These are phyloP conservation scores for Panaeolus cyanescens DNA, from an alignment of 768 basidiomycete species.

Conservation along the genomic window DNA sequence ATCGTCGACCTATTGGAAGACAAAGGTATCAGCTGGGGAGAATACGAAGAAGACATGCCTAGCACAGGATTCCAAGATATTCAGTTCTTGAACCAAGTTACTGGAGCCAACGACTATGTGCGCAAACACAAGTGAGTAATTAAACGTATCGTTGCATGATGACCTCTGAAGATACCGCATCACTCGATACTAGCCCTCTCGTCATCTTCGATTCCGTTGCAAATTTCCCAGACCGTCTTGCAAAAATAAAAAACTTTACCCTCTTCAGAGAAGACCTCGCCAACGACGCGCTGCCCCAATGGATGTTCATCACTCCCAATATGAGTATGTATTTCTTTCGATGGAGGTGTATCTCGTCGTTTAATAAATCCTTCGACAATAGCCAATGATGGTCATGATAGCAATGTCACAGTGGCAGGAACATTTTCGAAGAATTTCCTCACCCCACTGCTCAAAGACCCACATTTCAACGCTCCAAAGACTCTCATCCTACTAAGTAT, in stretches of 20 bases:
- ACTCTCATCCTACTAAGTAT: conserved; percentile 57
- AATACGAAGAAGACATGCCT: conserved; percentile 64
- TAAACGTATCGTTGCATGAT: background rate
- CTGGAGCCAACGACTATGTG: conserved; percentile 28
- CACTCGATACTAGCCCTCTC: conserved; percentile 31
- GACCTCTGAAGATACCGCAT: background rate
- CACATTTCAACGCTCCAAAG: conserved; percentile 51
- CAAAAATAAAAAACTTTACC: conserved; percentile 59
- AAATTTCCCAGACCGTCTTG: conserved; percentile 37
- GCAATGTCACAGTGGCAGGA: conserved; percentile 47
- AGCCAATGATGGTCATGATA: conserved; percentile 64
- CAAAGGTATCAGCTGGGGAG: conserved; percentile 58
- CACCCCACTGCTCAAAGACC: conserved; percentile 48
- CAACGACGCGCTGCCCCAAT: conserved; percentile 53
- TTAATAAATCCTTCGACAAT: background rate
- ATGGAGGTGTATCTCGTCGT: background rate
- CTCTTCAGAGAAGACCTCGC: conserved; percentile 59
- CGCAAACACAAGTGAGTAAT: conserved; percentile 32
- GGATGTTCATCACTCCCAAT: conserved; percentile 67
- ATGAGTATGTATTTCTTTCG: conserved; percentile 28
- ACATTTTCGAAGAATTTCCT: conserved; percentile 54
- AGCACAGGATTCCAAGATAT: conserved; percentile 46
- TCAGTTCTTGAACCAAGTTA: conserved; percentile 27
- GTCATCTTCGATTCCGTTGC: conserved; percentile 55
- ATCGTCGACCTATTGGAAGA: conserved; percentile 62